Base-by-base conservation (phyloP, 2,329 filamentous ascomycete genomes). In the Epicoccum nigrum region DNA sequence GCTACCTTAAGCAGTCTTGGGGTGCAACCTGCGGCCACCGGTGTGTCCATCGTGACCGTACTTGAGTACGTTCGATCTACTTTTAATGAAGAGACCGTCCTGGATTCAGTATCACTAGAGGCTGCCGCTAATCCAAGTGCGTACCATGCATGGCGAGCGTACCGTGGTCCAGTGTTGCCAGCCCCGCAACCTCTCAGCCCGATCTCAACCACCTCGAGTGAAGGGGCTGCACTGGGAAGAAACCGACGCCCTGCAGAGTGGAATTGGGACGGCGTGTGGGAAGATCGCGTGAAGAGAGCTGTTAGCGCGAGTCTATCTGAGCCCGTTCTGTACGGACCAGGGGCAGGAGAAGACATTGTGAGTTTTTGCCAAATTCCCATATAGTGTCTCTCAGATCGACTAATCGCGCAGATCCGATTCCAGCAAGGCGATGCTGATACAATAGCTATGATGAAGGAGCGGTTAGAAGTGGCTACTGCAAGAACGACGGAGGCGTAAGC, bases 241-340 rank as follows among this genome's bases (percentile, higher is more conserved):
- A 83, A 75, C 53, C 77, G 86, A 54, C 79, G 82, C 41, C 91
- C 91, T 0, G 89, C 88, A 6, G 88, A 96, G 64, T 97, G 93
- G 93, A 96, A 96, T 68, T 97, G 93, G 93, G 91, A 96, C 65
- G 92, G 93, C 0, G 93, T 97, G 0, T 99, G 93, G 93, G 90
- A 95, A 69, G 88, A 92, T 58, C 83, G 93, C 46, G 92, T 96
- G 1, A 87, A 85, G 72, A 89, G 88, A 71, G 88, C 88, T 15
- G 84, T 97, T 34, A 83, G 87, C 42, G 81, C 83, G 8, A 96
- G 91, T 65, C 76, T 91, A 41, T 89, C 90, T 1, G 93, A 97
- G 60, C 78, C 86, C 1, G 86, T 90, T 4, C 75, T 97, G 19
- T 97, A 86, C 74, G 90, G 91, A 5, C 81, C 80, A 51, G 77